Percentiles rank a stretch among this genome's conserved stretches.
Conservation (phyloP, 2,329 filamentous ascomycete species). For the Aspergillus sp. region DNA sequence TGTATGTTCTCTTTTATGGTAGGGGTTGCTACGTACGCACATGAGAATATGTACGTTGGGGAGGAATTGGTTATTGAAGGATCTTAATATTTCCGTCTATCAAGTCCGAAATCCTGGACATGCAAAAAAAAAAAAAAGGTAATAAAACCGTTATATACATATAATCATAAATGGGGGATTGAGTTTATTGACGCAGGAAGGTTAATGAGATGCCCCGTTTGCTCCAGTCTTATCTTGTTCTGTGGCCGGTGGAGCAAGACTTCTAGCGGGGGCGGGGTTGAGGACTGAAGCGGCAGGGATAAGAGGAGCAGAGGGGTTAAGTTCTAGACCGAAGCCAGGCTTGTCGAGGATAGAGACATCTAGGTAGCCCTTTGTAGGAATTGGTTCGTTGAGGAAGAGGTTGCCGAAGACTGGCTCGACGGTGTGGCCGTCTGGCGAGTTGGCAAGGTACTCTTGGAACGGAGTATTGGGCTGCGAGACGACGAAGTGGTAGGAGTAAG, state of each 20-base stretch:
- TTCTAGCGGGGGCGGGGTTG: slow-evolving; percentile 60
- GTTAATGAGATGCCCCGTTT: slow-evolving; percentile 21
- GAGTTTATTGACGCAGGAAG: not conserved
- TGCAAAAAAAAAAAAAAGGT: not conserved
- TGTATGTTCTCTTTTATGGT: not conserved
- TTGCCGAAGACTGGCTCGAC: slow-evolving; percentile 91
- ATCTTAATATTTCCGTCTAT: slow-evolving; percentile 10
- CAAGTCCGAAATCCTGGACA: not conserved
- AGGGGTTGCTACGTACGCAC: too few relatives aligned
- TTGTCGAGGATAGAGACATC: slow-evolving; percentile 78
- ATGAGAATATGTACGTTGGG: too few relatives aligned
- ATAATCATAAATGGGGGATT: not conserved
- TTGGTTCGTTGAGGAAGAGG: slow-evolving; percentile 85
- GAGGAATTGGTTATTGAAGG: not conserved
- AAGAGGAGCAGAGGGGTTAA: slow-evolving; percentile 78
- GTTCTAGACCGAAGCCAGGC: slow-evolving; percentile 84
- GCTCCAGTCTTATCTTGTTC: slow-evolving; percentile 22
- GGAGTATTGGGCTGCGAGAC: slow-evolving; percentile 89
- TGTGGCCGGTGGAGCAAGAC: slow-evolving; percentile 36
- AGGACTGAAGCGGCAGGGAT: slow-evolving; percentile 74
- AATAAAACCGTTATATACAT: slow-evolving; percentile 6
- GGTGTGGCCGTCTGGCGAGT: slow-evolving; percentile 85
- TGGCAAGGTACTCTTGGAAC: slow-evolving; percentile 94
- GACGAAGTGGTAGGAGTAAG: slow-evolving; percentile 95
- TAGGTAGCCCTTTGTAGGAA: slow-evolving; percentile 78